phyloP scores from a whole-genome alignment of 2,329 filamentous ascomycete species.

The Epichloe hybrida region DNA sequence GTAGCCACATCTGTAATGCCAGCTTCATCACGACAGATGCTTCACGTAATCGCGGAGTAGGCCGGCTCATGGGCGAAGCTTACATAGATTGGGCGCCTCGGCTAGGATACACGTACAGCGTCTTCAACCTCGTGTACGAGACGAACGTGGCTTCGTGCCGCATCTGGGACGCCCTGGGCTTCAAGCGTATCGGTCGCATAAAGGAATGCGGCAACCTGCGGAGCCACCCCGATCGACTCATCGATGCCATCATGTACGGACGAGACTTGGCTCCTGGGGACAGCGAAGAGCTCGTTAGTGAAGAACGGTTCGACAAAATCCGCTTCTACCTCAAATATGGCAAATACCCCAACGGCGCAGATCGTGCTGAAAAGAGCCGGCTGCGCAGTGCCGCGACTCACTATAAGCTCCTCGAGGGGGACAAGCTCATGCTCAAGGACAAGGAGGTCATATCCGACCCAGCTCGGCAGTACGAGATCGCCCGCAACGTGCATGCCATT shows the following conservation, averaged over 20 bases:
- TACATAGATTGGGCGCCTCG: constrained; percentile 68
- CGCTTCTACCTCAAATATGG: constrained; percentile 91
- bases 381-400: constrained; percentile 87
- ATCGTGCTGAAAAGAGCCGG: constrained; percentile 89
- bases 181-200: constrained; percentile 81
- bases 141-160: constrained; percentile 81
- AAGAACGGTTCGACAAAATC: constrained; percentile 98
- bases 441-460: constrained; percentile 94
- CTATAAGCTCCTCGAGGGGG: constrained; percentile 67
- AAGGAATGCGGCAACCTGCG: constrained; percentile 57
- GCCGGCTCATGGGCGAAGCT: constrained; percentile 61
- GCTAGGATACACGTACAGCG: constrained; percentile 79
- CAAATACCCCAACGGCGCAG: constrained; percentile 84
- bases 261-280: constrained; percentile 45
- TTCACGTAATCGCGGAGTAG: constrained; percentile 59
- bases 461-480: constrained; percentile 80
- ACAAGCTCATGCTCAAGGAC: constrained; percentile 90
- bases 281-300: constrained; percentile 71
- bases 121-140: constrained; percentile 92
- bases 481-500: constrained; percentile 57
- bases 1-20: constrained; percentile 82
- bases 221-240: constrained; percentile 52
- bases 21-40: constrained; percentile 65
- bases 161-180: constrained; percentile 85
- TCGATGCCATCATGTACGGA: constrained; percentile 70